Conservation (phyloP, 345 rosid genomes). For the Brassica juncea region DNA sequence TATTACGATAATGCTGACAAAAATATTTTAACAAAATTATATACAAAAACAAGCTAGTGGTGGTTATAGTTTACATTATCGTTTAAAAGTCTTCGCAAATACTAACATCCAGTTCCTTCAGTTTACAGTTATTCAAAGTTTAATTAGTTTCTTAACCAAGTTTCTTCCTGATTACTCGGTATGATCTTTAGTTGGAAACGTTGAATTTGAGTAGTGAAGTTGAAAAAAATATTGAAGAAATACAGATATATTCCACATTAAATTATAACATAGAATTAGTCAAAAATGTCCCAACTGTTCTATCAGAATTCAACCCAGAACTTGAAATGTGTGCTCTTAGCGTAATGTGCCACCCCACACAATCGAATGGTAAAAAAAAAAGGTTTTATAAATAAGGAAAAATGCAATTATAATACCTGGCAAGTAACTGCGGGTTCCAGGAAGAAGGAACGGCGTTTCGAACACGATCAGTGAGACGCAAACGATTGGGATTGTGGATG, state of each 20-base stretch:
- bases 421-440: constrained; percentile 78
- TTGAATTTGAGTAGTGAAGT: background rate
- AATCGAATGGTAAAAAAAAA: background rate
- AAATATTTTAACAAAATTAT: background rate
- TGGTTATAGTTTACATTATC: background rate
- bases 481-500: constrained; percentile 70
- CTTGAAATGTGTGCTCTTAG: background rate
- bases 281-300: constrained; percentile 18
- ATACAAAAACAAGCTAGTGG: background rate
- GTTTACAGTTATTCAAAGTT: constrained; percentile 15
- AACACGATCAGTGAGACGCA: constrained; percentile 65
- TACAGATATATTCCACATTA: constrained; percentile 20
- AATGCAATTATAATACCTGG: constrained; percentile 48
- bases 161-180: constrained; percentile 7
- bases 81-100: constrained; percentile 29
- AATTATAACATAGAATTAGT: constrained; percentile 22
- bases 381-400: background rate
- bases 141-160: constrained; percentile 1
- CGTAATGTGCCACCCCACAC: background rate
- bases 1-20: background rate
- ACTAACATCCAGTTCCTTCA: constrained; percentile 2
- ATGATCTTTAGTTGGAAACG: constrained; percentile 34
- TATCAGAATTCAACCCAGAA: constrained; percentile 23
- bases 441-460: constrained; percentile 67
- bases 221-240: background rate